These are phyloP conservation scores for Aureobasidium sp. DNA, from an alignment of 2,329 filamentous ascomycete genomes.

Conservation along the genomic window DNA sequence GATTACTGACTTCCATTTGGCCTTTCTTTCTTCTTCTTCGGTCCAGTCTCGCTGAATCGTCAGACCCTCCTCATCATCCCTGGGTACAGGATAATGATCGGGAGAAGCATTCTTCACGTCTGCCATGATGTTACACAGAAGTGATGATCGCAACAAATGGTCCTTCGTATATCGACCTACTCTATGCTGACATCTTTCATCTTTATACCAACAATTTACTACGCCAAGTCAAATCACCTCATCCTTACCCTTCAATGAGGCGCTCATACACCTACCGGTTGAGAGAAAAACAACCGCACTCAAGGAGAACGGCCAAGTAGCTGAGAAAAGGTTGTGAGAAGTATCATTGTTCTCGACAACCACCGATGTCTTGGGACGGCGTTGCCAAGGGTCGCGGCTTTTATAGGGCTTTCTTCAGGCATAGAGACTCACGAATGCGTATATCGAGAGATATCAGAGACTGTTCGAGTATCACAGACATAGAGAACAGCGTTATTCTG, in stretches of 20 bases:
- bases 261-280: not conserved
- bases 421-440: not conserved
- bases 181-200: not conserved
- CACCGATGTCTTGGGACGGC: not conserved
- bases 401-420: no score
- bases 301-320: not conserved
- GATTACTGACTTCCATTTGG: conserved; percentile 22
- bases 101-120: not conserved
- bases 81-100: not conserved
- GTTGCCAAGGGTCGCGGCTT: not conserved
- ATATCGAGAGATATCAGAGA: no score
- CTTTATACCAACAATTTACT: not conserved
- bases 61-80: not conserved
- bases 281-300: not conserved
- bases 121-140: not conserved
- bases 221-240: conserved; percentile 6
- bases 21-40: conserved; percentile 21
- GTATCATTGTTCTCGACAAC: not conserved
- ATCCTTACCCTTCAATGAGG: not conserved
- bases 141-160: not conserved
- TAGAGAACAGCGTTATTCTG: no score
- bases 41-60: conserved; percentile 18
- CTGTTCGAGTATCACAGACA: no score
- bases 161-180: no score
- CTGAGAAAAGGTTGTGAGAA: not conserved